phyloP scores from a whole-genome alignment of 139 green algal species.

The Trebouxia sp. region DNA sequence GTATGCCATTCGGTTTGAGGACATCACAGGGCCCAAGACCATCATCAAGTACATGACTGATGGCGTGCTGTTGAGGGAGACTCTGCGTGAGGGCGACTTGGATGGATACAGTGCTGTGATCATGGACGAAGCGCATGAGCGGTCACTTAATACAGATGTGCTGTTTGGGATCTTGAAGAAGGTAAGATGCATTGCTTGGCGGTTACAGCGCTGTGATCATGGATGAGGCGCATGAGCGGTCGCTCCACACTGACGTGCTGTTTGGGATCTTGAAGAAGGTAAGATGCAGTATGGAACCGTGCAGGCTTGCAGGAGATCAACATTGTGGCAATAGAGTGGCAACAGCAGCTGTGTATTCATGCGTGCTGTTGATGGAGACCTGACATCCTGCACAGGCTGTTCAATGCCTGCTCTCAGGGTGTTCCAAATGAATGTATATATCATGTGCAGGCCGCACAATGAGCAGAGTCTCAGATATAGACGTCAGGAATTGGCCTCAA shows the following conservation, averaged over 20 bases:
- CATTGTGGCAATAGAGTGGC: too few species aligned
- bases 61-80: constrained; percentile 95
- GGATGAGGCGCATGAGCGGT: constrained; percentile 92
- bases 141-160: constrained; percentile 94
- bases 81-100: constrained; percentile 82
- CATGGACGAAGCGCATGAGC: constrained; percentile 94
- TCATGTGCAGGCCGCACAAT: too few species aligned
- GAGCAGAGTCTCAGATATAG: too few species aligned
- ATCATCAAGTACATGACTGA: constrained; percentile 96
- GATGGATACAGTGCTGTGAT: constrained; percentile 80
- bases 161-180: constrained; percentile 97
- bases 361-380: too few species aligned
- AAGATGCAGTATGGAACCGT: too few species aligned
- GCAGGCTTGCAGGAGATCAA: too few species aligned
- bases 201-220: constrained; percentile 83
- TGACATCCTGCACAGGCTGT: too few species aligned
- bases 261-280: constrained; percentile 95
- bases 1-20: constrained; percentile 99
- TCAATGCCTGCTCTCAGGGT: too few species aligned
- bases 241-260: constrained; percentile 91
- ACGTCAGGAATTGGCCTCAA: too few species aligned
- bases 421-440: too few species aligned
- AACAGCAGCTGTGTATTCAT: too few species aligned
- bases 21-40: constrained; percentile 84
- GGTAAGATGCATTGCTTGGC: constrained; percentile 43